These are phyloP conservation scores for Leucoagaricus sp. DNA, from an alignment of 1,284 basidiomycete genomes.

Conservation along the genomic window DNA sequence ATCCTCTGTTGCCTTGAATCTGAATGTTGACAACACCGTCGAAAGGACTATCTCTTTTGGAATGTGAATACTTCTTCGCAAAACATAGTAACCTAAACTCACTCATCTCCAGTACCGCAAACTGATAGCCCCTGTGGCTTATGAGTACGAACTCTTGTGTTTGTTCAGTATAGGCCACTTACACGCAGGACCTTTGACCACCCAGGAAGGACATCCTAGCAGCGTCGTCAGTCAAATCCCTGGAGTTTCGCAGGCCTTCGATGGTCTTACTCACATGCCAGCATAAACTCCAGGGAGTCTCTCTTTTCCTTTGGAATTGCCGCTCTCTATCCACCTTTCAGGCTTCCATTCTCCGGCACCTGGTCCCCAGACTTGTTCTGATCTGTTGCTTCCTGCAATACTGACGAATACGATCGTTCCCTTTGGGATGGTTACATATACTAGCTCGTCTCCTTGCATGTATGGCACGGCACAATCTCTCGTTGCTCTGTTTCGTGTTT, in stretches of 20 bases:
- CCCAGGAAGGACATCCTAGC: constrained; percentile 42
- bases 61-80: constrained; percentile 9
- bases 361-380: constrained; percentile 40
- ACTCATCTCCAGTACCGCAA: constrained; percentile 45
- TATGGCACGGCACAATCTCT: constrained; percentile 35
- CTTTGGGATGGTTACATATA: constrained; percentile 33
- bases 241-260: background rate
- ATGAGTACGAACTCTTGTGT: constrained; percentile 8
- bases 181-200: constrained; percentile 42
- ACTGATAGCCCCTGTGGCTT: constrained; percentile 37
- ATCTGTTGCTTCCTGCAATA: constrained; percentile 39
- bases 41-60: constrained; percentile 38
- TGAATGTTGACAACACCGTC: constrained; percentile 33
- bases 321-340: constrained; percentile 33
- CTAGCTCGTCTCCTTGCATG: constrained; percentile 18
- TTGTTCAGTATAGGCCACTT: constrained; percentile 20
- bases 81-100: constrained; percentile 18
- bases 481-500: constrained; percentile 22
- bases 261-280: constrained; percentile 35
- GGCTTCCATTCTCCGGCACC: constrained; percentile 46
- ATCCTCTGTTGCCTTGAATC: constrained; percentile 32
- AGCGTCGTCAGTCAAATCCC: background rate
- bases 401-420: constrained; percentile 41
- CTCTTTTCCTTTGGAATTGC: constrained; percentile 16
- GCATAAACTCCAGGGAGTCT: constrained; percentile 39